A percentile compares a stretch with the other conserved stretches of the same genome.
Evolutionary conservation across 2,329 filamentous ascomycete species (phyloP).

Genomic region (Thelonectria olida): DNA sequence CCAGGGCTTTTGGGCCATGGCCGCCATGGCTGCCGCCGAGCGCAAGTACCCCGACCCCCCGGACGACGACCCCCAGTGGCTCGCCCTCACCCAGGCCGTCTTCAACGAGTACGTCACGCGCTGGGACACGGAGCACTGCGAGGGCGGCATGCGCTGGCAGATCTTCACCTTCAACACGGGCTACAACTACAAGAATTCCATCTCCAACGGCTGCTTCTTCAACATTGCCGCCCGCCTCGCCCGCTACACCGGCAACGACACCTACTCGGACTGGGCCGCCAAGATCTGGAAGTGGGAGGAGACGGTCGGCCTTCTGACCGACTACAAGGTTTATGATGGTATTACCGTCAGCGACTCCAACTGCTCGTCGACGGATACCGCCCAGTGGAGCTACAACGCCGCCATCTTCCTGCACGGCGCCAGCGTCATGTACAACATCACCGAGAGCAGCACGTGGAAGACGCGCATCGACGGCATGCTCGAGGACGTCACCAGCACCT

Average conservation of each 20-base stretch:
- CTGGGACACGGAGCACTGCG: constrained; percentile 73
- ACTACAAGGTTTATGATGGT: constrained; percentile 65
- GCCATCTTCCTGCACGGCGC: constrained; percentile 72
- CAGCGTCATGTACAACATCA: constrained; percentile 71
- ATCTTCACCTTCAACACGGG: constrained; percentile 82
- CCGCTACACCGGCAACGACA: constrained; percentile 80
- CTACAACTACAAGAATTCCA: constrained; percentile 73
- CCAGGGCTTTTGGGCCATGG: constrained; percentile 87
- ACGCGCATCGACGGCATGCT: constrained; percentile 67
- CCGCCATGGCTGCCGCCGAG: constrained; percentile 82
- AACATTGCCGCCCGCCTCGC: constrained; percentile 76
- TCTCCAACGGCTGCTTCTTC: constrained; percentile 76
- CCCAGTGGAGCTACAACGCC: constrained; percentile 76
- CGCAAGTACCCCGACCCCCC: constrained; percentile 77
- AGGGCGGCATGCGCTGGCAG: constrained; percentile 85
- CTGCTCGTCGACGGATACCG: constrained; percentile 63
- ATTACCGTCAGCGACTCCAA: constrained; percentile 47
- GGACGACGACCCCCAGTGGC: constrained; percentile 71
- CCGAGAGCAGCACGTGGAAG: constrained; percentile 64
- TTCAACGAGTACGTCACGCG: constrained; percentile 80
- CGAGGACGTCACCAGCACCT: constrained; percentile 58
- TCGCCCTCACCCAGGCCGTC: constrained; percentile 80
- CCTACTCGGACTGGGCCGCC: constrained; percentile 80
- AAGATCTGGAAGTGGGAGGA: constrained; percentile 74
- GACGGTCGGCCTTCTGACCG: constrained; percentile 63